A percentile compares a stretch with the other conserved stretches of the same genome.
Evolutionary conservation across 148 eudicot species (phyloP).

Genomic region (Linanthus parryae): DNA sequence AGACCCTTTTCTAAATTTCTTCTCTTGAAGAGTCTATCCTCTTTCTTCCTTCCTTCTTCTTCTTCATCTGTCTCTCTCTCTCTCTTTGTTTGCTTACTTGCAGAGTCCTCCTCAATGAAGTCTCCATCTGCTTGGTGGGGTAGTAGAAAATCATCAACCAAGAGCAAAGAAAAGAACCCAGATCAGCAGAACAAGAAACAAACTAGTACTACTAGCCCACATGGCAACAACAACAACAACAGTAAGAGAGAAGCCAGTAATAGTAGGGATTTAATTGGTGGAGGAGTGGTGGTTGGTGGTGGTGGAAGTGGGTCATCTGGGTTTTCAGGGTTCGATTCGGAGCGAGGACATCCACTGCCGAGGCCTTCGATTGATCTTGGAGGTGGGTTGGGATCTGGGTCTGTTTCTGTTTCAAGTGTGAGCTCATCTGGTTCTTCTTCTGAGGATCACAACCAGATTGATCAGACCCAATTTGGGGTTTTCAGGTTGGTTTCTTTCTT

Average conservation of each 20-base stretch:
- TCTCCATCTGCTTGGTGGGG: conserved; percentile 91
- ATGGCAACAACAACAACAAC: conserved; percentile 3
- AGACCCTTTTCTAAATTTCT: not conserved
- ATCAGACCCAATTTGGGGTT: conserved; percentile 37
- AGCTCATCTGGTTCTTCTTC: conserved; percentile 82
- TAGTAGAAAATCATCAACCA: conserved; percentile 46
- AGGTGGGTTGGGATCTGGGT: conserved; percentile 40
- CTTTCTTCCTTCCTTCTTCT: too few relatives aligned
- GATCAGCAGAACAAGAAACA: conserved; percentile 9
- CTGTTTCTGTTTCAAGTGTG: conserved; percentile 61
- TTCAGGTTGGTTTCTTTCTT: conserved; percentile 76
- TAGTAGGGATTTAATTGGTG: conserved; percentile 16
- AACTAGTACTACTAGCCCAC: conserved; percentile 6
- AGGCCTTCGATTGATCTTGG: conserved; percentile 26
- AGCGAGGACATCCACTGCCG: conserved; percentile 55
- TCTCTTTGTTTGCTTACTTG: conserved; percentile 10
- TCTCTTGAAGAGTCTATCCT: too few relatives aligned
- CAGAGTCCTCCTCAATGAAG: too few relatives aligned
- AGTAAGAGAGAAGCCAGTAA: conserved; percentile 13
- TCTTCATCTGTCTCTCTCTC: not conserved
- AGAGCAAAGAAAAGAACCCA: conserved; percentile 30
- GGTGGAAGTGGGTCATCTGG: too few relatives aligned
- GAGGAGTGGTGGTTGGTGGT: conserved; percentile 9
- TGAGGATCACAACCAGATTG: conserved; percentile 43
- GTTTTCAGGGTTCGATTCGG: conserved; percentile 57